Percentiles rank a stretch among this genome's conserved stretches.
These are phyloP conservation scores for Citrus australasica DNA, from an alignment of 345 rosid genomes.

Conservation along the genomic window DNA sequence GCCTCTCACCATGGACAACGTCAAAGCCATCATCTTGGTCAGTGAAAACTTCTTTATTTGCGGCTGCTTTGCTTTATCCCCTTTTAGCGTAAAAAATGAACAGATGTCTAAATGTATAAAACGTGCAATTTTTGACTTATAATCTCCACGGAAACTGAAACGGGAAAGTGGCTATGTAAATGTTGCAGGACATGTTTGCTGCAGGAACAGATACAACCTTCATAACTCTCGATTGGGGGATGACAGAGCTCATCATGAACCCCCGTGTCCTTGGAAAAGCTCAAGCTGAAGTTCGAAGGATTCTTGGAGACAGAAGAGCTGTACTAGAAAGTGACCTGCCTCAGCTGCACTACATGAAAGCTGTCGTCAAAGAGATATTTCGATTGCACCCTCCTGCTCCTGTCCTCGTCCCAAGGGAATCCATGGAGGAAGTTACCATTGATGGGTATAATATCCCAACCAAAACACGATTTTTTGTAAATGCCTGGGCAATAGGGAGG, in stretches of 20 bases:
- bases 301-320: slow-evolving; percentile 28
- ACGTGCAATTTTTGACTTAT: neutral
- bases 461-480: slow-evolving; percentile 35
- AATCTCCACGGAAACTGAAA: neutral
- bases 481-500: slow-evolving; percentile 43
- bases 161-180: neutral
- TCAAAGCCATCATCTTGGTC: slow-evolving; percentile 48
- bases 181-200: slow-evolving; percentile 39
- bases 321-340: slow-evolving; percentile 42
- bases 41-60: slow-evolving; percentile 2
- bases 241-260: slow-evolving; percentile 45
- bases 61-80: neutral
- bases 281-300: slow-evolving; percentile 37
- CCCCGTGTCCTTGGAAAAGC: slow-evolving; percentile 31
- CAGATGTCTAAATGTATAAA: no score
- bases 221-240: slow-evolving; percentile 36
- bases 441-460: slow-evolving; percentile 43
- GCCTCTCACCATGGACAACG: slow-evolving; percentile 33
- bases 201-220: slow-evolving; percentile 41
- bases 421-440: slow-evolving; percentile 39
- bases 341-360: slow-evolving; percentile 38
- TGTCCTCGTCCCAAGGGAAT: slow-evolving; percentile 49
- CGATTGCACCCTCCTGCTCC: slow-evolving; percentile 58
- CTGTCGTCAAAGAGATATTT: slow-evolving; percentile 50
- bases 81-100: no score